phyloP scores from a whole-genome alignment of 306 rosid genomes.

The Gleditsia sinensis region DNA sequence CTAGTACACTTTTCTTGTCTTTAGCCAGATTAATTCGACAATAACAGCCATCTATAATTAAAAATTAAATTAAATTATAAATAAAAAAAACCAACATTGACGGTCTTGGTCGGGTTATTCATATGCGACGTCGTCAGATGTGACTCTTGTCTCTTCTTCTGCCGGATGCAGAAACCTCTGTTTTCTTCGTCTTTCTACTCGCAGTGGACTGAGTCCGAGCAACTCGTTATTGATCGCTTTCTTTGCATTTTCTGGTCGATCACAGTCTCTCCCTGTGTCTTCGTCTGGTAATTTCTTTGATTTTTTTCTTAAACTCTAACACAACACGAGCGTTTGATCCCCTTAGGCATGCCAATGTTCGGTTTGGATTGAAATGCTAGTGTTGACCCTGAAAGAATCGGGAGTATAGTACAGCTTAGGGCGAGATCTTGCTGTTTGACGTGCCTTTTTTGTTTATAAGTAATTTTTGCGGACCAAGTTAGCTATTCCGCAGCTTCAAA shows the following conservation, averaged over 20 bases:
- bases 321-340: constrained; percentile 15
- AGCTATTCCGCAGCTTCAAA: not conserved
- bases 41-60: not conserved
- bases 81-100: constrained; percentile 41
- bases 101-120: constrained; percentile 49
- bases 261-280: constrained; percentile 13
- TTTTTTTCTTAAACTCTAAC: not conserved
- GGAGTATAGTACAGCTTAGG: constrained; percentile 27
- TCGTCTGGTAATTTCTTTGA: constrained; percentile 32
- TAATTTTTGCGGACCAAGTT: constrained; percentile 18
- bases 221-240: constrained; percentile 36
- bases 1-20: too few relatives aligned
- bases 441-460: not conserved
- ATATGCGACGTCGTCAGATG: constrained; percentile 38
- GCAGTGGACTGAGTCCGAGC: constrained; percentile 42
- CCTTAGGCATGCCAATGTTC: not conserved
- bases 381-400: not conserved
- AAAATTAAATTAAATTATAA: too few relatives aligned
- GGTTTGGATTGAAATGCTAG: constrained; percentile 26
- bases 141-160: constrained; percentile 10
- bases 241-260: constrained; percentile 29
- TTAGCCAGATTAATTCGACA: too few relatives aligned
- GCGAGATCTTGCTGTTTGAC: constrained; percentile 51
- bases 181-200: constrained; percentile 27
- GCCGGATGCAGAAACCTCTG: constrained; percentile 48